phyloP scores from a whole-genome alignment of 2,329 filamentous ascomycete species.

The Metarhizium guizhouense region DNA sequence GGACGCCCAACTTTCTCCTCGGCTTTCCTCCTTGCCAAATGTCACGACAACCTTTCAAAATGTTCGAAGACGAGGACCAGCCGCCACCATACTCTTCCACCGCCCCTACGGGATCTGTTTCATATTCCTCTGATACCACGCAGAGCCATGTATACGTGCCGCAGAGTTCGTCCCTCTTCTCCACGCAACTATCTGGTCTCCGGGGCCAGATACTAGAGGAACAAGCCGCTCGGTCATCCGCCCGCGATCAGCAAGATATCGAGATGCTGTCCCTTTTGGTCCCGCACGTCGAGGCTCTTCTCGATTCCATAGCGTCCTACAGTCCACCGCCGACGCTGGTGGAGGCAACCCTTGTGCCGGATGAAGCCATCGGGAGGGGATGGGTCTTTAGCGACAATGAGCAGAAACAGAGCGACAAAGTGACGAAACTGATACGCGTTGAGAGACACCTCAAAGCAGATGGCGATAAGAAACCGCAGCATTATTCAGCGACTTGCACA shows the following conservation, averaged over 20 bases:
- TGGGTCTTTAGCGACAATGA: constrained; percentile 28
- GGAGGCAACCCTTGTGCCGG: constrained; percentile 37
- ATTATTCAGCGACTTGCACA: background rate
- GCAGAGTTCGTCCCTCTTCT: constrained; percentile 17
- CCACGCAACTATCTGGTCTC: constrained; percentile 26
- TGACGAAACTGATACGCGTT: constrained; percentile 24
- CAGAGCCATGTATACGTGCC: background rate
- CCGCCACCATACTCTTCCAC: constrained; percentile 2
- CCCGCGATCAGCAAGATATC: constrained; percentile 28
- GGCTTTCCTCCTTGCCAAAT: background rate
- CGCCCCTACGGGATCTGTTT: background rate
- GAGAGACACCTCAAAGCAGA: constrained; percentile 8
- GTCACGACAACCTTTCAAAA: background rate
- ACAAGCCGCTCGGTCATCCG: constrained; percentile 22
- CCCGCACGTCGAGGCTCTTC: constrained; percentile 32
- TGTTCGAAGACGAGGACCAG: background rate
- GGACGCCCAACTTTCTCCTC: background rate
- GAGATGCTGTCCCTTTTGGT: constrained; percentile 29
- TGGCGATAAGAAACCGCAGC: background rate
- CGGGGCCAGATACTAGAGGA: constrained; percentile 27
- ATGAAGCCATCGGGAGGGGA: constrained; percentile 23
- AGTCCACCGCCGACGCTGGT: constrained; percentile 24
- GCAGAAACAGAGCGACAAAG: constrained; percentile 19
- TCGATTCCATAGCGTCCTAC: constrained; percentile 27
- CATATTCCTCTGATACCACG: background rate